Percentiles rank a stretch among this genome's conserved stretches.
phyloP scores from a whole-genome alignment of 352 stramenopile species.

The Pythium rhizo-oryzae region DNA sequence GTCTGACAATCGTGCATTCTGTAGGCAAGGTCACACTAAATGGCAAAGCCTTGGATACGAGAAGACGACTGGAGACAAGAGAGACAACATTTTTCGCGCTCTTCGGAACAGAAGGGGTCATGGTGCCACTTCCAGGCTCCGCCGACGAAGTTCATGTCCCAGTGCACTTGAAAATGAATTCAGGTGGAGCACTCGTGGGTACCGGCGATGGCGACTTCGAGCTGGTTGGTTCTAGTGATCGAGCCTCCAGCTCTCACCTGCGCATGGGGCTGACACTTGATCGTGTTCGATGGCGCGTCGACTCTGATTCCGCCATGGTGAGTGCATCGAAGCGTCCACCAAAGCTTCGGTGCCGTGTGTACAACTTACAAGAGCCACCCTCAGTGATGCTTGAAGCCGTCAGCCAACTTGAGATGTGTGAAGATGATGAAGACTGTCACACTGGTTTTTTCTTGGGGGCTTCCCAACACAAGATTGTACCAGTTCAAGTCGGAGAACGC shows the following conservation, averaged over 20 bases:
- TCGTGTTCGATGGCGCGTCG: background rate
- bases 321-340: background rate
- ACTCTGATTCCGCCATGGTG: background rate
- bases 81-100: slow-evolving; percentile 5
- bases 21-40: slow-evolving; percentile 59
- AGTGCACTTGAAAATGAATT: background rate
- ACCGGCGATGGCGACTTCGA: slow-evolving; percentile 2
- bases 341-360: slow-evolving; percentile 25
- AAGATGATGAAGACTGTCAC: slow-evolving; percentile 29
- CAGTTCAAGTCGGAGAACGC: slow-evolving; percentile 33
- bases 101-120: background rate
- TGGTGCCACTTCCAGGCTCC: background rate
- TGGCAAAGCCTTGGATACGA: slow-evolving; percentile 32
- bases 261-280: slow-evolving; percentile 16
- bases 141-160: slow-evolving; percentile 9
- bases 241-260: background rate
- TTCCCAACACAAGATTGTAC: slow-evolving; percentile 41
- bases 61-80: slow-evolving; percentile 6
- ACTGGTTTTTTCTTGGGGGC: slow-evolving; percentile 53
- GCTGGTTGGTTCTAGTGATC: background rate
- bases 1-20: background rate
- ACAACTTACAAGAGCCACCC: slow-evolving; percentile 4
- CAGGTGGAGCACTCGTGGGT: background rate
- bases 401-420: slow-evolving; percentile 44
- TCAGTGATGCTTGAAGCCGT: slow-evolving; percentile 39